Evolutionary conservation across 179 eudicot genomes (phyloP), one percentile per base, ranked within the genome.

Genomic region (Drosera spatulata): DNA sequence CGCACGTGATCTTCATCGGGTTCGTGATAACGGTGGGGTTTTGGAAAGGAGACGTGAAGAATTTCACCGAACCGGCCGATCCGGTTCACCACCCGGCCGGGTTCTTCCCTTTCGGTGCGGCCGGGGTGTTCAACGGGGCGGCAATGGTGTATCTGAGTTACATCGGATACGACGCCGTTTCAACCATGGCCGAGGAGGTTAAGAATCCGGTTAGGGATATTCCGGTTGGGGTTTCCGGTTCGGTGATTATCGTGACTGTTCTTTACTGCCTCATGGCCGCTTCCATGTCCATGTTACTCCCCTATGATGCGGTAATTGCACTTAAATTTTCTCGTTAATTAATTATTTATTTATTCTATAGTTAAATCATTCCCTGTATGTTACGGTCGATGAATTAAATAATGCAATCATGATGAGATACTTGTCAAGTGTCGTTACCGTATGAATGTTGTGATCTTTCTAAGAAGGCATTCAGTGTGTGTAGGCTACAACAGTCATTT

Each of bases 161-260:
- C 62, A 84, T 91, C 12, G 96, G 96, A 22, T 91, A 83, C 56
- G 97, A 91, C 69, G 79, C 96, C 1, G 96, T 91, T 62, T 91
- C 97, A 61, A 91, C 97, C 59, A 79, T 91, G 70, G 96, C 96
- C 38, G 97, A 91, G 76, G 96, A 91, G 75, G 82, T 86, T 40
- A 80, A 69, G 68, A 76, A 74, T 65, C 97, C 97, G 69, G 62
- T 82, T 6, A 73, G 63, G 75, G 75, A 69, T 61, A 85, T 91
- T 47, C 97, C 97, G 0, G 55, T 80, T 4, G 97, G 97, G 56
- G 83, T 88, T 15, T 85, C 84, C 2, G 95, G 97, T 22, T 91
- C 97, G 39, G 93, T 91, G 41, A 47, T 83, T 48, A 70, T 82
- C 38, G 93, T 89, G 45, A 81, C 97, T 11, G 48, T 63, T 5